Evolutionary conservation across 2,329 filamentous ascomycete genomes (phyloP).

Genomic region (Cercospora sp.): DNA sequence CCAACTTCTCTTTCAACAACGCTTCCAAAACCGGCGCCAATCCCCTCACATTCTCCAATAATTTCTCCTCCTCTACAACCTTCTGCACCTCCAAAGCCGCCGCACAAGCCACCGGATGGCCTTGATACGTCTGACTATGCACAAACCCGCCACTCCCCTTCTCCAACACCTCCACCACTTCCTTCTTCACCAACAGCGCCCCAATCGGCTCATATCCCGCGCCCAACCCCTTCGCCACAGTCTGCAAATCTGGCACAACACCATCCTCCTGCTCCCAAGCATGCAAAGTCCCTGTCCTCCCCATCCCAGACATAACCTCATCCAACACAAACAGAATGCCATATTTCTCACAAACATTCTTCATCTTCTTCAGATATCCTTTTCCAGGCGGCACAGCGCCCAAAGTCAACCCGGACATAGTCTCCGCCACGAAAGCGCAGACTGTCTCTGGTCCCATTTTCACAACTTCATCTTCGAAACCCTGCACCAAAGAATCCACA

Average conservation of each 20-base stretch:
- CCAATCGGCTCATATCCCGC: conserved; percentile 63
- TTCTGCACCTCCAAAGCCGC: conserved; percentile 62
- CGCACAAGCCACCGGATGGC: conserved; percentile 58
- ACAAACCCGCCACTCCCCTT: conserved; percentile 47
- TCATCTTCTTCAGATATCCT: conserved; percentile 59
- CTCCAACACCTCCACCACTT: conserved; percentile 46
- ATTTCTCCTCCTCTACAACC: conserved; percentile 56
- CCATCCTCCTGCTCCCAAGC: conserved; percentile 39
- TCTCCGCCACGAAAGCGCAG: conserved; percentile 54
- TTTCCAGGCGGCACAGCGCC: conserved; percentile 55
- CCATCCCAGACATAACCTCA: conserved; percentile 43
- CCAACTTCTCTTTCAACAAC: conserved; percentile 46
- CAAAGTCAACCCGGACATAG: conserved; percentile 47
- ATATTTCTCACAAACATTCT: conserved; percentile 56
- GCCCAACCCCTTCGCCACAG: conserved; percentile 64
- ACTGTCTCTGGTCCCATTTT: conserved; percentile 51
- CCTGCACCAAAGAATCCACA: conserved; percentile 44
- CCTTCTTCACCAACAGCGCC: conserved; percentile 55
- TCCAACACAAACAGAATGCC: conserved; percentile 59
- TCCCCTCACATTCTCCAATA: conserved; percentile 57
- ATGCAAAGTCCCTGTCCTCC: conserved; percentile 35
- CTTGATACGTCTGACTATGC: conserved; percentile 62
- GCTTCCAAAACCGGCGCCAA: conserved; percentile 53
- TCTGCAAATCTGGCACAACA: conserved; percentile 62
- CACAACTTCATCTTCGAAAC: conserved; percentile 53